A percentile compares a stretch with the other conserved stretches of the same genome.
phyloP scores from a whole-genome alignment of 768 basidiomycete species.

The Amanita molliuscula region DNA sequence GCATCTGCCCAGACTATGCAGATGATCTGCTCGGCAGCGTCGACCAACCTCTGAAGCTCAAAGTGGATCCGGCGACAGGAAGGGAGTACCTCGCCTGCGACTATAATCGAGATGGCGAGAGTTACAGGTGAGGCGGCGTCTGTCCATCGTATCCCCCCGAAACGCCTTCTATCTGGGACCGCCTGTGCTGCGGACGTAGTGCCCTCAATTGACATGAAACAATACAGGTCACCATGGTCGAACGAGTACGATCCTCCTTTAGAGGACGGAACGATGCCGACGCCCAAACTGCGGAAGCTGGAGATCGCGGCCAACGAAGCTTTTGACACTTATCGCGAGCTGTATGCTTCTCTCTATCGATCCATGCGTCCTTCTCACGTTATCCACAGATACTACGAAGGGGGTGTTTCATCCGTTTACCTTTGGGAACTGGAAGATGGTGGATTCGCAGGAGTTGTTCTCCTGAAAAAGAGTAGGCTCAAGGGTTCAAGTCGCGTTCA shows the following conservation, averaged over 20 bases:
- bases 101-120: conserved; percentile 88
- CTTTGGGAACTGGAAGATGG: conserved; percentile 98
- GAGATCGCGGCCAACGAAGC: conserved; percentile 93
- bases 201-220: background rate
- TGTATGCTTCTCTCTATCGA: conserved; percentile 36
- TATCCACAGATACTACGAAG: conserved; percentile 79
- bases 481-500: background rate
- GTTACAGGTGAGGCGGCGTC: conserved; percentile 58
- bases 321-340: conserved; percentile 94
- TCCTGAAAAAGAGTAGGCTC: conserved; percentile 82
- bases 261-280: conserved; percentile 83
- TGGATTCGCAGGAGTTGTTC: conserved; percentile 91
- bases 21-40: conserved; percentile 93
- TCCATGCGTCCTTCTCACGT: background rate
- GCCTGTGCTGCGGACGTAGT: background rate
- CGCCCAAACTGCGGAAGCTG: conserved; percentile 75
- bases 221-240: conserved; percentile 91
- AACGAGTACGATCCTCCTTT: conserved; percentile 90
- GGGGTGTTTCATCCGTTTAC: conserved; percentile 95
- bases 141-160: background rate
- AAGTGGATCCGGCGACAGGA: conserved; percentile 70
- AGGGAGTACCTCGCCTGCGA: conserved; percentile 90
- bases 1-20: conserved; percentile 84
- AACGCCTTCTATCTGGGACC: background rate
- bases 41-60: conserved; percentile 84